Conservation (phyloP, 2,329 filamentous ascomycete species). For the Aulographum hederae region DNA sequence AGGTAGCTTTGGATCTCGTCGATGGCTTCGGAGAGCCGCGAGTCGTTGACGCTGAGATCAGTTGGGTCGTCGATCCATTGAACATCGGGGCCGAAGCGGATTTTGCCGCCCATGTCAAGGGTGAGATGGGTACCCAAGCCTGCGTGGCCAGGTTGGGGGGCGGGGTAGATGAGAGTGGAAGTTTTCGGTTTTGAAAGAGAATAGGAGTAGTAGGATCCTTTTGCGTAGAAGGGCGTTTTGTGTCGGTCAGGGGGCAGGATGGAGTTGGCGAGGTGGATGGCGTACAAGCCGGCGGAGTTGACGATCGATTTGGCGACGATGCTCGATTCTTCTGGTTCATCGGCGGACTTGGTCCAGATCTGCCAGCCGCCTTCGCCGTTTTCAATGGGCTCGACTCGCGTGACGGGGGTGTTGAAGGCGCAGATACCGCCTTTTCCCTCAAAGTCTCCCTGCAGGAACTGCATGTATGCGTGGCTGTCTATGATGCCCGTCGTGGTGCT, state of each 20-base stretch:
- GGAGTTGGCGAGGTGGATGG: slow-evolving; percentile 65
- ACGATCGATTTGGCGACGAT: slow-evolving; percentile 63
- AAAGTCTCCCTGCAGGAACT: slow-evolving; percentile 56
- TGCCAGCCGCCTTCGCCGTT: slow-evolving; percentile 48
- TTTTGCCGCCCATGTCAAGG: slow-evolving; percentile 64
- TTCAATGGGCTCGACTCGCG: slow-evolving; percentile 34
- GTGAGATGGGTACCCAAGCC: slow-evolving; percentile 89
- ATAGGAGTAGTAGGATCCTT: slow-evolving; percentile 92
- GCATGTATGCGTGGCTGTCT: slow-evolving; percentile 74
- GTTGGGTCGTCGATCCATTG: slow-evolving; percentile 66
- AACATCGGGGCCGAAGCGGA: slow-evolving; percentile 88
- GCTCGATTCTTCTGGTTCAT: slow-evolving; percentile 20
- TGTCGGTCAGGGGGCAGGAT: slow-evolving; percentile 42
- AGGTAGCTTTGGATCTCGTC: slow-evolving; percentile 63
- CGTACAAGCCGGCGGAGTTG: slow-evolving; percentile 71
- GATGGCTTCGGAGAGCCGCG: slow-evolving; percentile 47
- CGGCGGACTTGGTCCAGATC: slow-evolving; percentile 35
- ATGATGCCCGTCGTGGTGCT: slow-evolving; percentile 77
- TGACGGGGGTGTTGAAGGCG: slow-evolving; percentile 51
- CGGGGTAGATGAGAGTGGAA: slow-evolving; percentile 68
- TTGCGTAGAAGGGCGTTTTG: slow-evolving; percentile 58
- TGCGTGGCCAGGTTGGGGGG: slow-evolving; percentile 60
- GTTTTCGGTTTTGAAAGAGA: slow-evolving; percentile 44
- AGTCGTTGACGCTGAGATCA: slow-evolving; percentile 50
- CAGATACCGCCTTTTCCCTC: slow-evolving; percentile 59